Evolutionary conservation across 805 yeast species (phyloP), one percentile per base, ranked within the genome.

Genomic region (Priceomyces haplophilus): DNA sequence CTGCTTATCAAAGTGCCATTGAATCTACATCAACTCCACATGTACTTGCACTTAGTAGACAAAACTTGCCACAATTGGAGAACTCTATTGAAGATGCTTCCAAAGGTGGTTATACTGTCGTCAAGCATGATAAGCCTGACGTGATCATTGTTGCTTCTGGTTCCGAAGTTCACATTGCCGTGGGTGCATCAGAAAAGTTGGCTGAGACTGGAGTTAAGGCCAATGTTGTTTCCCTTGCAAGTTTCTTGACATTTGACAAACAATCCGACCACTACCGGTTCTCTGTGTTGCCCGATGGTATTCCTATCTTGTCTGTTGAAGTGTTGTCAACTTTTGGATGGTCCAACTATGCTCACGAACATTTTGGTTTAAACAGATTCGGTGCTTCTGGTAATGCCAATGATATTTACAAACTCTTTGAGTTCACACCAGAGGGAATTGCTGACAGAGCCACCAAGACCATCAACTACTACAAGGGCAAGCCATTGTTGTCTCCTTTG

Each of bases 281-380:
- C 60, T 76, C 88, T 44, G 95, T 93, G 49, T 78, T 93, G 70
- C 99, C 99, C 64, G 95, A 90, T 65, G 95, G 93, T 60, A 81
- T 86, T 43, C 98, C 98, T 67, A 82, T 88, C 63, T 52, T 93
- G 70, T 88, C 97, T 44, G 87, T 91, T 52, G 99, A 93, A 80
- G 98, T 89, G 41, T 76, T 88, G 82, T 70, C 95, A 44, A 82
- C 96, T 42, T 74, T 78, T 57, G 97, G 97, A 45, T 93, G 99
- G 99, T 75, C 83, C 58, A 86, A 83, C 71, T 93, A 89, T 77
- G 80, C 97, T 46, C 99, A 93, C 75, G 95, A 86, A 76, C 95
- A 89, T 69, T 88, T 91, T 60, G 97, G 97, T 72, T 77, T 93
- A 62, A 82, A 88, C 80, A 82, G 88, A 75, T 93, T 93, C 65